A percentile compares a stretch with the other conserved stretches of the same genome.
Conservation (phyloP, 2,329 filamentous ascomycete genomes). For the Podosphaera aphanis region DNA sequence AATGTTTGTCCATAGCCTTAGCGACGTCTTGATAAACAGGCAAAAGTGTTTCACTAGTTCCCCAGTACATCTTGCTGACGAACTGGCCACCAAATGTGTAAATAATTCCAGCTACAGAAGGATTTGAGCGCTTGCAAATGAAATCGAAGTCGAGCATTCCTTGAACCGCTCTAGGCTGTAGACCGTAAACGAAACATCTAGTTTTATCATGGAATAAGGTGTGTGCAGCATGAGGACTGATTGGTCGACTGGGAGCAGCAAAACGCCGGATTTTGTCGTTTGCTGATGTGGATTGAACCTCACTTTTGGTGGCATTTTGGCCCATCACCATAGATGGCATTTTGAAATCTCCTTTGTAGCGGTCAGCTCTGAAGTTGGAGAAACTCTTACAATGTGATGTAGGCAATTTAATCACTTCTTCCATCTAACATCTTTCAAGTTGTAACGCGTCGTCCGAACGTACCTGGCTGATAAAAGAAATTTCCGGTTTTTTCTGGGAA, state of each 20-base stretch:
- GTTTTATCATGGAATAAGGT: constrained; percentile 98
- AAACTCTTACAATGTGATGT: too few species aligned
- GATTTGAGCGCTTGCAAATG: constrained; percentile 96
- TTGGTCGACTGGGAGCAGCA: constrained; percentile 68
- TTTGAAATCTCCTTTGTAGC: neutral
- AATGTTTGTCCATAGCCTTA: constrained; percentile 91
- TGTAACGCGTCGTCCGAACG: too few species aligned
- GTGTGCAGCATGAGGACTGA: constrained; percentile 72
- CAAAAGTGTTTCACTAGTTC: constrained; percentile 93
- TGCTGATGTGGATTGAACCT: constrained; percentile 26
- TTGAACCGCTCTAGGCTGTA: constrained; percentile 82
- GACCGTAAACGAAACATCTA: constrained; percentile 98
- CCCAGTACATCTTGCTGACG: constrained; percentile 99
- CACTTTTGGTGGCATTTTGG: constrained; percentile 27
- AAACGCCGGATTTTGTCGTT: constrained; percentile 99
- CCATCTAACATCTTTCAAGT: too few species aligned
- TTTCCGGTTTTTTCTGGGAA: too few species aligned
- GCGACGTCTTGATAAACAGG: constrained; percentile 89
- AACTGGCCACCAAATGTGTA: constrained; percentile 99
- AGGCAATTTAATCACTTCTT: too few species aligned
- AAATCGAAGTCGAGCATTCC: constrained; percentile 99
- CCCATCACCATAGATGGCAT: constrained; percentile 20
- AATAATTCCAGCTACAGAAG: constrained; percentile 96
- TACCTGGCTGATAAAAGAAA: too few species aligned
- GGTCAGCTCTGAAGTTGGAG: too few species aligned